A percentile compares a stretch with the other conserved stretches of the same genome.
These are phyloP conservation scores for Alternaria burnsii DNA, from an alignment of 2,329 filamentous ascomycete species.

Conservation along the genomic window DNA sequence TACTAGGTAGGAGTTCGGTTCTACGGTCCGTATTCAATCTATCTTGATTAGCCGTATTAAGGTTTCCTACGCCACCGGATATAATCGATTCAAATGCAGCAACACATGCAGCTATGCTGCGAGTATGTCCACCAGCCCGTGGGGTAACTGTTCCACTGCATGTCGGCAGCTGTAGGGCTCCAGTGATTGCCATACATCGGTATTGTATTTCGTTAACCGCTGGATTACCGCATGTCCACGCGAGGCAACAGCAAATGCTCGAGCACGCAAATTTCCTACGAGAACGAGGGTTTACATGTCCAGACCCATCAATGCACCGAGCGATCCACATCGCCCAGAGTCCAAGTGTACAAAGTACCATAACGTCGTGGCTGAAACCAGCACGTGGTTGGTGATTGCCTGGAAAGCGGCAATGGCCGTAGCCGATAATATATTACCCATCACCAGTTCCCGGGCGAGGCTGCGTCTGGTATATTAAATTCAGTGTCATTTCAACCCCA, in stretches of 20 bases:
- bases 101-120: constrained; percentile 4
- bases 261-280: not conserved
- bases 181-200: constrained; percentile 5
- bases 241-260: not conserved
- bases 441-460: constrained; percentile 7
- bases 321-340: constrained; percentile 5
- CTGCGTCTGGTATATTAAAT: constrained; percentile 16
- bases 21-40: constrained; percentile 23
- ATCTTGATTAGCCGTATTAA: constrained; percentile 17
- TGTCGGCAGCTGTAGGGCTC: constrained; percentile 7
- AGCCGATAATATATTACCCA: constrained; percentile 18
- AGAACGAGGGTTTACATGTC: not conserved
- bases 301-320: not conserved
- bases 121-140: not conserved
- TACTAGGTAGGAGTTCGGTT: constrained; percentile 17
- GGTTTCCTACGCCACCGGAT: constrained; percentile 10
- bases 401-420: constrained; percentile 3
- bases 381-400: constrained; percentile 9
- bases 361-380: constrained; percentile 5
- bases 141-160: constrained; percentile 12
- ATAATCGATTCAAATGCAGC: constrained; percentile 6
- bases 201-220: not conserved
- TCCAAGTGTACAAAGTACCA: constrained; percentile 5
- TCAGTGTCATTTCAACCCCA: not conserved
- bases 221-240: not conserved